Evolutionary conservation across 129 eudicot genomes (phyloP).

Genomic region (Logfia minima): DNA sequence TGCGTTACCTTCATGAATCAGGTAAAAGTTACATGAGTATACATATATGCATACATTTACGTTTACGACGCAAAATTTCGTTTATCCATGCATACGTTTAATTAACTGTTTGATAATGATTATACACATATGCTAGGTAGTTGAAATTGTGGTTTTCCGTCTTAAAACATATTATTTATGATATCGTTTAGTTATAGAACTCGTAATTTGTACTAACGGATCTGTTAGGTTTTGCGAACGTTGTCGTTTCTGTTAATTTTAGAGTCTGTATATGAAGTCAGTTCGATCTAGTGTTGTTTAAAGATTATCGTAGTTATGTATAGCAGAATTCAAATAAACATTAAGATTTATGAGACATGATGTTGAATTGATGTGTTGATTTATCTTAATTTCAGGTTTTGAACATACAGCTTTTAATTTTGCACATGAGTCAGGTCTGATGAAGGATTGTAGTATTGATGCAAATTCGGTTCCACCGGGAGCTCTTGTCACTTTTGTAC

Average conservation of each 20-base stretch:
- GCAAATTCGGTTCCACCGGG: slow-evolving; percentile 51
- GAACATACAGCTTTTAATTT: slow-evolving; percentile 56
- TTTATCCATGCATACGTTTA: slow-evolving; percentile 20
- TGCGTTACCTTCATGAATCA: slow-evolving; percentile 61
- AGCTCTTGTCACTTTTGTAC: slow-evolving; percentile 56
- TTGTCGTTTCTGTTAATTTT: background rate
- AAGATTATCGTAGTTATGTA: background rate
- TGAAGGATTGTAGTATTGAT: slow-evolving; percentile 37
- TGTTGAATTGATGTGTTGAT: slow-evolving; percentile 10
- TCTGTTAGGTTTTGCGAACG: background rate
- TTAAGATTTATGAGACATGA: background rate
- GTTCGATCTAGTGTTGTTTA: too few species aligned
- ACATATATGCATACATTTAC: background rate
- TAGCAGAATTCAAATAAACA: background rate
- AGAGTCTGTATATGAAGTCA: too few species aligned
- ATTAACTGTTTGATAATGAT: background rate
- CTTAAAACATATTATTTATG: background rate
- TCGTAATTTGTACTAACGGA: background rate
- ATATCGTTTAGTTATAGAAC: background rate
- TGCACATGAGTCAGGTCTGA: slow-evolving; percentile 52
- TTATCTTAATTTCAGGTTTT: slow-evolving; percentile 48
- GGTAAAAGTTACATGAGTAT: slow-evolving; percentile 30
- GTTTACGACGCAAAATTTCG: background rate
- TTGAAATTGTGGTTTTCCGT: slow-evolving; percentile 6
- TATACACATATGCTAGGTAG: background rate